Evolutionary conservation across 2,329 filamentous ascomycete species (phyloP).

Genomic region (Ilyonectria robusta): DNA sequence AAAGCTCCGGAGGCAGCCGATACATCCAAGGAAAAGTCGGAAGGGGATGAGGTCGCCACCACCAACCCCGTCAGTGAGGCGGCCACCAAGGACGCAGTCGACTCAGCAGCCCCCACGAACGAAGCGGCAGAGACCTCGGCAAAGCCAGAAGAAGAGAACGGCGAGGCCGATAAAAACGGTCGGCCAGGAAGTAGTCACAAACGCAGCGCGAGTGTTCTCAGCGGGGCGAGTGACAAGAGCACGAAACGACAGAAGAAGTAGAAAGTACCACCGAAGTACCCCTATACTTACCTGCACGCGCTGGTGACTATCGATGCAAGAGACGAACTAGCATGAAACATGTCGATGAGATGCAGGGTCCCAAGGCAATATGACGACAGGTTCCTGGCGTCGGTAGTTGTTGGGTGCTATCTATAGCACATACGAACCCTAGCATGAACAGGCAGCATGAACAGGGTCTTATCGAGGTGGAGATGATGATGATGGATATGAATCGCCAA

Average conservation of each 20-base stretch:
- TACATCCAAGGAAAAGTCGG: slow-evolving; percentile 34
- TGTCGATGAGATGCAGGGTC: slow-evolving; percentile 16
- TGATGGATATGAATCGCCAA: neutral
- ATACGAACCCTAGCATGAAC: slow-evolving; percentile 23
- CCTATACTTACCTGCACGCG: slow-evolving; percentile 34
- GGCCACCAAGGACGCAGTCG: slow-evolving; percentile 33
- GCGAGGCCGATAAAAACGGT: slow-evolving; percentile 47
- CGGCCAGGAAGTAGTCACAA: slow-evolving; percentile 71
- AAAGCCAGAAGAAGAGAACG: slow-evolving; percentile 39
- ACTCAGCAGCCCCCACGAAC: slow-evolving; percentile 25
- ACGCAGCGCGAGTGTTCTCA: slow-evolving; percentile 87
- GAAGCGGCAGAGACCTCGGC: slow-evolving; percentile 20
- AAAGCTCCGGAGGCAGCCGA: slow-evolving; percentile 22
- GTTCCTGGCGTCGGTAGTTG: slow-evolving; percentile 34
- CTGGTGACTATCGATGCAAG: slow-evolving; percentile 35
- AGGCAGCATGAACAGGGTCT: slow-evolving; percentile 25
- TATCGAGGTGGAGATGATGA: slow-evolving; percentile 18
- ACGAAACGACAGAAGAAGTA: slow-evolving; percentile 70
- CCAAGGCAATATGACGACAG: slow-evolving; percentile 22
- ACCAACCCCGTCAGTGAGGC: slow-evolving; percentile 35
- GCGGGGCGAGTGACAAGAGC: slow-evolving; percentile 76
- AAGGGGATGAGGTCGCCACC: slow-evolving; percentile 39
- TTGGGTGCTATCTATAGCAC: slow-evolving; percentile 33
- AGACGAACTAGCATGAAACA: slow-evolving; percentile 19
- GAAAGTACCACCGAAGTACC: slow-evolving; percentile 43